phyloP scores from a whole-genome alignment of 805 yeast genomes.

The Saccharomycopsis selenospora region DNA sequence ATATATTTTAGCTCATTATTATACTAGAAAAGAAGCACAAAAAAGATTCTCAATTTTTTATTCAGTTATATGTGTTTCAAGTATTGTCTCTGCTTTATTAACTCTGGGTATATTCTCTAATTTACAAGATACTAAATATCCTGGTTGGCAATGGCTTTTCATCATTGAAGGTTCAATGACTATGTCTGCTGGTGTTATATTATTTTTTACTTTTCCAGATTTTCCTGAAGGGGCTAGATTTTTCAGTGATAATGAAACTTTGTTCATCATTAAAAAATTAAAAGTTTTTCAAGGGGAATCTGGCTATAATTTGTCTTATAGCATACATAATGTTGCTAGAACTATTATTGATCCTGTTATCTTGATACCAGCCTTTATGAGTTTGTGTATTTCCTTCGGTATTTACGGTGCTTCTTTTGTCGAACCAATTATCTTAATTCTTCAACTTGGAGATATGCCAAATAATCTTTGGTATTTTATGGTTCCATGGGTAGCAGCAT shows the following conservation, averaged over 20 bases:
- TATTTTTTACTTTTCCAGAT: constrained; percentile 33
- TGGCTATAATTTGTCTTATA: constrained; percentile 40
- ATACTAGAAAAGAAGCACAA: constrained; percentile 57
- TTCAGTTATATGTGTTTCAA: constrained; percentile 71
- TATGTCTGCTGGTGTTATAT: constrained; percentile 30
- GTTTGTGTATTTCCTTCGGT: constrained; percentile 59
- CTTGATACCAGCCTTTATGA: constrained; percentile 49
- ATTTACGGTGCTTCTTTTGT: constrained; percentile 69
- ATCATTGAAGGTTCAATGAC: constrained; percentile 43
- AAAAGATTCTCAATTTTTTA: constrained; percentile 60
- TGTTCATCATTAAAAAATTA: constrained; percentile 47
- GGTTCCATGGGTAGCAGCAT: constrained; percentile 64
- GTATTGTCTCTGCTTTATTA: constrained; percentile 62
- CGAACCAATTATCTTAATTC: constrained; percentile 55
- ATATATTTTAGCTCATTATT: constrained; percentile 59
- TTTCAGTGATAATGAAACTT: constrained; percentile 36
- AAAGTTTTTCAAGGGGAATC: constrained; percentile 41
- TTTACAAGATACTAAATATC: constrained; percentile 45
- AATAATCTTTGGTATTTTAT: constrained; percentile 58
- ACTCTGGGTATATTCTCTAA: constrained; percentile 42
- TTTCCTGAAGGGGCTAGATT: constrained; percentile 35
- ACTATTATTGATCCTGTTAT: constrained; percentile 53
- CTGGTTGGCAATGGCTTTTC: constrained; percentile 45
- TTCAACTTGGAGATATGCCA: constrained; percentile 51
- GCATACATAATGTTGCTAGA: constrained; percentile 35